Conservation (phyloP, 257 asterid species). For the Plectranthus barbatus region DNA sequence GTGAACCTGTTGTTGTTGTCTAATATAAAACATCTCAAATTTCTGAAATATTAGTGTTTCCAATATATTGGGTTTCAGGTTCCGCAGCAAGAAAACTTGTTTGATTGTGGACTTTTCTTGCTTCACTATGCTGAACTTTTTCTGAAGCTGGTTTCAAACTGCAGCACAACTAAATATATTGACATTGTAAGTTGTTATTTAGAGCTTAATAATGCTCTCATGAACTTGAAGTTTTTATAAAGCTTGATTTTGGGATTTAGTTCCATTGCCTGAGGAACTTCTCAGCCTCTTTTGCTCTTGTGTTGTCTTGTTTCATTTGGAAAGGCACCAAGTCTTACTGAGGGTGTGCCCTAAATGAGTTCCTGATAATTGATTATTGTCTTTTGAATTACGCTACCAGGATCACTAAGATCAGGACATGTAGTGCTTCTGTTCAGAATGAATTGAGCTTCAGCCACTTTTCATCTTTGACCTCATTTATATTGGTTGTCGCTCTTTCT, state of each 20-base stretch:
- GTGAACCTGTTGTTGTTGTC: neutral
- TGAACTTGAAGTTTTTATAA: too few species aligned
- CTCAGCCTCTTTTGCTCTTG: too few species aligned
- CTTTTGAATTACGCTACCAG: neutral
- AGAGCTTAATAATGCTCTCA: neutral
- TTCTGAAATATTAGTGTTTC: slow-evolving; percentile 2
- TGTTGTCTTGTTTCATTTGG: too few species aligned
- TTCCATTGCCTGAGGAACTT: too few species aligned
- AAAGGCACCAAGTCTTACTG: too few species aligned
- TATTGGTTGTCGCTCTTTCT: too few species aligned
- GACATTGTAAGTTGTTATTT: slow-evolving; percentile 48
- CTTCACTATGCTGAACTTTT: slow-evolving; percentile 81
- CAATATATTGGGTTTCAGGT: slow-evolving; percentile 42
- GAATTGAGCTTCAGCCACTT: neutral
- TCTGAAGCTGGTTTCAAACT: slow-evolving; percentile 48
- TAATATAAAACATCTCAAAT: neutral
- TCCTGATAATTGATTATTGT: neutral
- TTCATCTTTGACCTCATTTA: neutral
- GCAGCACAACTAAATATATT: slow-evolving; percentile 24
- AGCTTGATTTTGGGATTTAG: too few species aligned
- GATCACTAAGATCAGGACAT: neutral
- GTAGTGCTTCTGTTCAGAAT: neutral
- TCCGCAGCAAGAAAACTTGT: slow-evolving; percentile 86
- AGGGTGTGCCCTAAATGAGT: neutral
- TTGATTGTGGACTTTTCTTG: slow-evolving; percentile 90